phyloP scores from a whole-genome alignment of 164 flowering plant species.

The grape (Vitis vinifera) region DNA sequence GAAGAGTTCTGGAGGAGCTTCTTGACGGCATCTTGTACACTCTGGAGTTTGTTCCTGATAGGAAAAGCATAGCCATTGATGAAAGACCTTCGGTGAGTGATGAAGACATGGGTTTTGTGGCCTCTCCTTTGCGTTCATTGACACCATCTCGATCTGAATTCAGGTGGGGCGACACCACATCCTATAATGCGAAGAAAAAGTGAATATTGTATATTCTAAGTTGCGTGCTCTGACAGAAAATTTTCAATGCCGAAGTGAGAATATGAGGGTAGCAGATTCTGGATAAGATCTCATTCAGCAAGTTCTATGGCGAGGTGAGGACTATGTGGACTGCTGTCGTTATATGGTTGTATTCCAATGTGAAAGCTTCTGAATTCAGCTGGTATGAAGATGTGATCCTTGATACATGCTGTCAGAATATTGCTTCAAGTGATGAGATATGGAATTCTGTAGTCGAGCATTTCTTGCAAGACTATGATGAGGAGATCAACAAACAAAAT shows the following conservation, averaged over 20 bases:
- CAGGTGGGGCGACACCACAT: slow-evolving; percentile 73
- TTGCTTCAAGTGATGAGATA: slow-evolving; percentile 74
- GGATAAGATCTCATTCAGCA: too few relatives aligned
- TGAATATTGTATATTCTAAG: too few relatives aligned
- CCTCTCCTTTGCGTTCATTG: slow-evolving; percentile 33
- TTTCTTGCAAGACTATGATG: too few relatives aligned
- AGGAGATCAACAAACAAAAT: too few relatives aligned
- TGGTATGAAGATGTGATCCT: slow-evolving; percentile 79
- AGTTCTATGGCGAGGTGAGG: too few relatives aligned
- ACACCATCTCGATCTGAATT: slow-evolving; percentile 36
- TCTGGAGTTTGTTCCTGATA: slow-evolving; percentile 2
- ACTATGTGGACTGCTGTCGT: too few relatives aligned
- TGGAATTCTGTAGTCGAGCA: slow-evolving; percentile 47
- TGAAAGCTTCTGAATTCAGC: slow-evolving; percentile 61
- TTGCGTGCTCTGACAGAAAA: too few relatives aligned
- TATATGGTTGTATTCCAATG: slow-evolving; percentile 21
- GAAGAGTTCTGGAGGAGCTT: too few relatives aligned
- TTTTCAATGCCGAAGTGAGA: too few relatives aligned
- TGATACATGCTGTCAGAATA: slow-evolving; percentile 83
- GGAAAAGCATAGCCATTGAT: slow-evolving; percentile 29
- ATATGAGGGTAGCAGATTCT: too few relatives aligned
- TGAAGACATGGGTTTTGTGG: slow-evolving; percentile 30
- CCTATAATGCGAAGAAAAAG: slow-evolving; percentile 56
- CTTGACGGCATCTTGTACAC: too few relatives aligned
- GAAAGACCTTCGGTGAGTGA: slow-evolving; percentile 36